Evolutionary conservation across 805 yeast genomes (phyloP).

Genomic region (Candida corydali): DNA sequence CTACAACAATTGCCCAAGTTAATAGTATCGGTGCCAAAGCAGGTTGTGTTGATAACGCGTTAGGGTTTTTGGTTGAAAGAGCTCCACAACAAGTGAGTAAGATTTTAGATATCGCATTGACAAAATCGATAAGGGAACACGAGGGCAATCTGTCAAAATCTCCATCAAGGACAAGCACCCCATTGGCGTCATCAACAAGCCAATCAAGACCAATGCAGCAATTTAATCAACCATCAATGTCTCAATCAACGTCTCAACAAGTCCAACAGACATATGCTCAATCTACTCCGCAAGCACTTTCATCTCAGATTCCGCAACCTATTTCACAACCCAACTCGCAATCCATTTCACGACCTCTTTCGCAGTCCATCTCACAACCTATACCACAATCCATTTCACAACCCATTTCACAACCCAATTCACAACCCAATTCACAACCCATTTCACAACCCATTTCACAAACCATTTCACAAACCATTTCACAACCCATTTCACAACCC

Average conservation of each 20-base stretch:
- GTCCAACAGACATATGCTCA: too few species aligned
- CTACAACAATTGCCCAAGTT: conserved; percentile 88
- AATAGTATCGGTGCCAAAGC: conserved; percentile 83
- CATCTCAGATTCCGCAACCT: too few species aligned
- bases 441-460: too few species aligned
- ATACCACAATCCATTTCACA: too few species aligned
- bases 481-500: too few species aligned
- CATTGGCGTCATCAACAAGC: conserved; percentile 13
- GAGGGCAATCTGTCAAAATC: conserved; percentile 23
- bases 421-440: too few species aligned
- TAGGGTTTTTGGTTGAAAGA: conserved; percentile 71
- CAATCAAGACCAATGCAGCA: conserved; percentile 4
- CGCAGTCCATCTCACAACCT: too few species aligned
- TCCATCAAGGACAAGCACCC: conserved; percentile 19
- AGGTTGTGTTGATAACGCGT: conserved; percentile 74
- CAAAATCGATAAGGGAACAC: conserved; percentile 61
- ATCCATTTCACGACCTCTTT: too few species aligned
- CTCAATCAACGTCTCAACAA: too few species aligned
- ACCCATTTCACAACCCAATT: too few species aligned
- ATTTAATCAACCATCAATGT: not conserved
- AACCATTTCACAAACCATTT: too few species aligned
- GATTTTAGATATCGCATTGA: conserved; percentile 74
- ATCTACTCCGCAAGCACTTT: not conserved
- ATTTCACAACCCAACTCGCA: too few species aligned
- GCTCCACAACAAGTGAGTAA: conserved; percentile 79